Conservation (phyloP, 495 filamentous ascomycete species). For the Durotheca rogersii region DNA sequence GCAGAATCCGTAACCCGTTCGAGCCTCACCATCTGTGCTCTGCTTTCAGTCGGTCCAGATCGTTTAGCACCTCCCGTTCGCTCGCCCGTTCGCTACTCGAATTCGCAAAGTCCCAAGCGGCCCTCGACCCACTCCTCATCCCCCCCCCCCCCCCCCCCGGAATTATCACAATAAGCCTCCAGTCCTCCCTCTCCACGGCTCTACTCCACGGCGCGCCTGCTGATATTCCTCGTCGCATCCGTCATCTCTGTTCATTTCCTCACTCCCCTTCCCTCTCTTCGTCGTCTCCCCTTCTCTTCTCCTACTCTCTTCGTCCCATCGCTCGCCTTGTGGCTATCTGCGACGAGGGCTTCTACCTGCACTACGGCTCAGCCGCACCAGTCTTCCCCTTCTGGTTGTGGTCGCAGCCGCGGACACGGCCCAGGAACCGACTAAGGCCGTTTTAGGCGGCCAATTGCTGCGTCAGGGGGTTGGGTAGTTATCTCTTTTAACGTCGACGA, state of each 20-base stretch:
- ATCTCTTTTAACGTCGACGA: constrained; percentile 19
- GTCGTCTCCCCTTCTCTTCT: constrained; percentile 14
- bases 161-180: constrained; percentile 29
- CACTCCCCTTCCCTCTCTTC: constrained; percentile 9
- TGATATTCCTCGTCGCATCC: neutral
- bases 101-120: constrained; percentile 13
- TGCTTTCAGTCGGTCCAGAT: neutral
- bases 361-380: constrained; percentile 20
- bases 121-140: constrained; percentile 24
- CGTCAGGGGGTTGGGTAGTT: constrained; percentile 33
- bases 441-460: constrained; percentile 28
- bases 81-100: constrained; percentile 1
- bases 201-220: constrained; percentile 16
- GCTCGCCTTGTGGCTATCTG: constrained; percentile 1
- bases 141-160: constrained; percentile 21
- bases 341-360: constrained; percentile 3
- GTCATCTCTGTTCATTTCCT: neutral
- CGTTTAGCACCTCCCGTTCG: neutral
- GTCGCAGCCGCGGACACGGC: constrained; percentile 19
- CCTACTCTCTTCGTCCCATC: neutral
- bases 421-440: constrained; percentile 19
- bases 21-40: constrained; percentile 17
- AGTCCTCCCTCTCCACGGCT: neutral
- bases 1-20: neutral
- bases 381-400: constrained; percentile 9